Percentiles rank a stretch among this genome's conserved stretches.
Conservation (phyloP, 306 rosid species). For the Herpetospermum pedunculosum region DNA sequence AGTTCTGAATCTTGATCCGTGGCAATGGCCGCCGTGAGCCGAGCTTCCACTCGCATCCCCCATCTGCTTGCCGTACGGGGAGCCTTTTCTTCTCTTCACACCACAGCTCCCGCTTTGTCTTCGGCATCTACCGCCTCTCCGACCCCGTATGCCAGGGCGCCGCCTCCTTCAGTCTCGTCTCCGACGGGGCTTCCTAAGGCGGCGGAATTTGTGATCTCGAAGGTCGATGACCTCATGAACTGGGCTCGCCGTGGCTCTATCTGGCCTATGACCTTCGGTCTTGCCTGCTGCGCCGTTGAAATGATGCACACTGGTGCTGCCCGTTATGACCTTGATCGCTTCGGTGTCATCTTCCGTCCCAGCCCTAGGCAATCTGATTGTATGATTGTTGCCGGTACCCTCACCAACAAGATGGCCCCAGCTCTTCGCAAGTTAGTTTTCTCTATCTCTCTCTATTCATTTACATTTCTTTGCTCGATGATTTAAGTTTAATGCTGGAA, state of each 20-base stretch:
- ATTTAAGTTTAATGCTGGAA: not conserved
- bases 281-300: constrained; percentile 98
- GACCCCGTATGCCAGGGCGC: constrained; percentile 38
- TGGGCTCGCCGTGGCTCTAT: constrained; percentile 95
- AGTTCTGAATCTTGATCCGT: not conserved
- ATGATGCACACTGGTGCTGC: constrained; percentile 98
- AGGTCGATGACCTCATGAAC: constrained; percentile 86
- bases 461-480: not conserved
- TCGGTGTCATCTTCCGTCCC: constrained; percentile 90
- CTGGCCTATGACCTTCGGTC: constrained; percentile 98
- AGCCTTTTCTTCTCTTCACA: constrained; percentile 36
- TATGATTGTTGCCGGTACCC: constrained; percentile 97
- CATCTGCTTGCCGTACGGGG: constrained; percentile 45
- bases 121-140: constrained; percentile 30
- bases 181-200: constrained; percentile 66
- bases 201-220: constrained; percentile 81
- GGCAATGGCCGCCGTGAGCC: constrained; percentile 53
- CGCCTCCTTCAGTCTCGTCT: constrained; percentile 47
- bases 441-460: not conserved
- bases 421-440: constrained; percentile 81
- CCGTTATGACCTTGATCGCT: constrained; percentile 91
- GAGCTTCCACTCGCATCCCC: constrained; percentile 40
- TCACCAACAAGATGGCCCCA: constrained; percentile 98
- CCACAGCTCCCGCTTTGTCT: constrained; percentile 44
- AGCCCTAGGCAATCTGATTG: constrained; percentile 96